Evolutionary conservation across 1,284 basidiomycete genomes (phyloP).

Genomic region (Farysia itapuensis): DNA sequence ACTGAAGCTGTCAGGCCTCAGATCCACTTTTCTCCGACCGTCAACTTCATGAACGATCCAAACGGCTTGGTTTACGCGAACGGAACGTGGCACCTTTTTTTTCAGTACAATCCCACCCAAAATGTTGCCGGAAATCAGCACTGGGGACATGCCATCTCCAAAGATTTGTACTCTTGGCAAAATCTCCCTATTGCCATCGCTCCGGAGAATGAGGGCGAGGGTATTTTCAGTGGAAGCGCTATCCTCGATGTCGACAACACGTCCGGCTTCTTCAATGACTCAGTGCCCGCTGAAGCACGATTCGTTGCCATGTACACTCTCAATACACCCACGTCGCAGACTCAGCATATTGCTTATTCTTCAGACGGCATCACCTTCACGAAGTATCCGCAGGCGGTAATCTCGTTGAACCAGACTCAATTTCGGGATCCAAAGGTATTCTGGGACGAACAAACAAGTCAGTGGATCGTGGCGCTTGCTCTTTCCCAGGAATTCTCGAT

Average conservation of each 20-base stretch:
- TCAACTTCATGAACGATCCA: constrained; percentile 62
- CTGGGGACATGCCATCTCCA: constrained; percentile 63
- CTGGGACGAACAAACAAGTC: constrained; percentile 53
- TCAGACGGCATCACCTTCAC: constrained; percentile 62
- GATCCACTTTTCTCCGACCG: constrained; percentile 48
- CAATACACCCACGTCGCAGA: constrained; percentile 58
- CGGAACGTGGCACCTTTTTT: constrained; percentile 63
- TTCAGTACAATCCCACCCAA: constrained; percentile 62
- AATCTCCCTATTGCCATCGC: constrained; percentile 61
- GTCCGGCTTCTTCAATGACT: constrained; percentile 61
- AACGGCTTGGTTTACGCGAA: constrained; percentile 61
- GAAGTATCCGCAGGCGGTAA: constrained; percentile 58
- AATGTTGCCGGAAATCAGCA: constrained; percentile 62
- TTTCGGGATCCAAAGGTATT: constrained; percentile 63
- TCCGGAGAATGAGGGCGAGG: constrained; percentile 46
- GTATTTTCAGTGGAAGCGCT: constrained; percentile 61
- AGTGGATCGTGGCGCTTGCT: constrained; percentile 62
- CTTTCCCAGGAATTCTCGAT: constrained; percentile 59
- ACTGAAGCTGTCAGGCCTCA: constrained; percentile 39
- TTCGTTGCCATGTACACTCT: constrained; percentile 63
- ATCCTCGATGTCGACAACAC: constrained; percentile 62
- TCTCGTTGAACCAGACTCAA: constrained; percentile 55
- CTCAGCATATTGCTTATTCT: constrained; percentile 61
- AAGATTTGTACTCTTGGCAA: constrained; percentile 62
- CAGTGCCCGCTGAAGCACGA: constrained; percentile 47